Percentiles rank a stretch among this genome's conserved stretches.
Conservation (phyloP, 768 basidiomycete species). For the Hypholoma sublateritium region DNA sequence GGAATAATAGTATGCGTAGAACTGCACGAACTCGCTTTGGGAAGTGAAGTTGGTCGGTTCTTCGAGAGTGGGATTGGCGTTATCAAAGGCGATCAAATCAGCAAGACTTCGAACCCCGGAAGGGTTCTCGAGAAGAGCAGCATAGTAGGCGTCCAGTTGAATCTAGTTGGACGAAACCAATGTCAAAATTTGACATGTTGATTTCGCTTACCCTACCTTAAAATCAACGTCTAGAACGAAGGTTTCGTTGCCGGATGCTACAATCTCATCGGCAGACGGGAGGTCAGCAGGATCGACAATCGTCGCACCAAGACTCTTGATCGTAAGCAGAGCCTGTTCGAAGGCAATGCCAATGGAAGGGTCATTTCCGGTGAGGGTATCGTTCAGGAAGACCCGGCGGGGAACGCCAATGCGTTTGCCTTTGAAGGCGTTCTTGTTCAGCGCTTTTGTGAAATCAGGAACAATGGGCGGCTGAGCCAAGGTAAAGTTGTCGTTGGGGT, state of each 20-base stretch:
- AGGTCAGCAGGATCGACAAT: slow-evolving; percentile 66
- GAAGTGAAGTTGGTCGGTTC: slow-evolving; percentile 35
- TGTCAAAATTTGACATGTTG: background rate
- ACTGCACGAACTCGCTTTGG: slow-evolving; percentile 33
- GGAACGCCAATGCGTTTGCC: slow-evolving; percentile 59
- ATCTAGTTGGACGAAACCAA: slow-evolving; percentile 32
- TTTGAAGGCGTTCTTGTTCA: slow-evolving; percentile 44
- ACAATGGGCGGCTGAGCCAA: slow-evolving; percentile 48
- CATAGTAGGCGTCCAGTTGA: slow-evolving; percentile 50
- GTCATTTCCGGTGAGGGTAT: slow-evolving; percentile 31
- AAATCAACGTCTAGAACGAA: slow-evolving; percentile 57
- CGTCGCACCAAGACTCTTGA: slow-evolving; percentile 43
- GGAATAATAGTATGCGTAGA: no score
- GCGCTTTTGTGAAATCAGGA: slow-evolving; percentile 56
- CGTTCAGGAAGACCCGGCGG: slow-evolving; percentile 35
- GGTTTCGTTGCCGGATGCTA: slow-evolving; percentile 50
- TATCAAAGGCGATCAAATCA: slow-evolving; percentile 59
- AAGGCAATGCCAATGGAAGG: slow-evolving; percentile 38
- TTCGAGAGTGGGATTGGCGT: slow-evolving; percentile 51
- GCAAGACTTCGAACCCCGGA: slow-evolving; percentile 54
- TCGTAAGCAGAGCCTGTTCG: slow-evolving; percentile 34
- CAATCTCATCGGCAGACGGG: slow-evolving; percentile 51
- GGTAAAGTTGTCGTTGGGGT: slow-evolving; percentile 55
- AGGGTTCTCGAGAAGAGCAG: slow-evolving; percentile 49
- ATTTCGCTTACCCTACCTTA: slow-evolving; percentile 39